Percentiles rank a stretch among this genome's conserved stretches.
These are phyloP conservation scores for Phytopythium oedochilum DNA, from an alignment of 352 stramenopile genomes.

Conservation along the genomic window DNA sequence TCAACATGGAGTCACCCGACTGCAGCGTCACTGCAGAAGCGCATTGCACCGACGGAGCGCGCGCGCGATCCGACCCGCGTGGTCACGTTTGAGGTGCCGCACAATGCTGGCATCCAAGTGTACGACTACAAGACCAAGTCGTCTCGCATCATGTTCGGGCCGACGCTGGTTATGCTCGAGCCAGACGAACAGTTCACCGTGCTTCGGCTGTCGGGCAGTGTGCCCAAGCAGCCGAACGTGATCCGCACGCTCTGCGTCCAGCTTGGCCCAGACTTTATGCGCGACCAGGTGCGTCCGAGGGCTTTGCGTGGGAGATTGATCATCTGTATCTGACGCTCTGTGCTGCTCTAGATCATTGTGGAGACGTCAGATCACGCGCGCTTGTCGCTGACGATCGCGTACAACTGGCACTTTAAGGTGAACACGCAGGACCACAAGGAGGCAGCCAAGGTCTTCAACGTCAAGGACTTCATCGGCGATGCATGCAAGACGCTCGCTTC, in stretches of 20 bases:
- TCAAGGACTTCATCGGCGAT: constrained; percentile 79
- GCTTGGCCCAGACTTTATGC: constrained; percentile 81
- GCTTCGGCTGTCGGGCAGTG: constrained; percentile 56
- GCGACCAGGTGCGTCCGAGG: constrained; percentile 34
- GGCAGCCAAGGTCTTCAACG: constrained; percentile 71
- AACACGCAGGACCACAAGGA: constrained; percentile 42
- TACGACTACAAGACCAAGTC: constrained; percentile 85
- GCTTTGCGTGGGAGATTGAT: background rate
- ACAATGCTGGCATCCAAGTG: constrained; percentile 79
- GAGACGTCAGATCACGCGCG: constrained; percentile 78
- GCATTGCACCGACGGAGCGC: background rate
- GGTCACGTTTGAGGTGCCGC: constrained; percentile 76
- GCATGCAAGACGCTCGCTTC: constrained; percentile 79
- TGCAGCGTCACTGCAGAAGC: background rate
- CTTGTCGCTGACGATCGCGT: constrained; percentile 70
- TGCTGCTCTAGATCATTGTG: constrained; percentile 49
- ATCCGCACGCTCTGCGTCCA: constrained; percentile 78
- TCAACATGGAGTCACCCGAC: constrained; percentile 13
- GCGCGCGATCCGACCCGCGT: constrained; percentile 58
- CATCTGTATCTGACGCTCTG: background rate
- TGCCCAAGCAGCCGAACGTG: constrained; percentile 73
- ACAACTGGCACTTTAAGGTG: constrained; percentile 83
- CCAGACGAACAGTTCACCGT: constrained; percentile 83
- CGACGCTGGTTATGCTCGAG: constrained; percentile 75
- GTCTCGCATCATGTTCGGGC: constrained; percentile 76